Evolutionary conservation across 2,329 filamentous ascomycete genomes (phyloP), one percentile per base, ranked within the genome.

Genomic region (Chaetomium globosum): DNA sequence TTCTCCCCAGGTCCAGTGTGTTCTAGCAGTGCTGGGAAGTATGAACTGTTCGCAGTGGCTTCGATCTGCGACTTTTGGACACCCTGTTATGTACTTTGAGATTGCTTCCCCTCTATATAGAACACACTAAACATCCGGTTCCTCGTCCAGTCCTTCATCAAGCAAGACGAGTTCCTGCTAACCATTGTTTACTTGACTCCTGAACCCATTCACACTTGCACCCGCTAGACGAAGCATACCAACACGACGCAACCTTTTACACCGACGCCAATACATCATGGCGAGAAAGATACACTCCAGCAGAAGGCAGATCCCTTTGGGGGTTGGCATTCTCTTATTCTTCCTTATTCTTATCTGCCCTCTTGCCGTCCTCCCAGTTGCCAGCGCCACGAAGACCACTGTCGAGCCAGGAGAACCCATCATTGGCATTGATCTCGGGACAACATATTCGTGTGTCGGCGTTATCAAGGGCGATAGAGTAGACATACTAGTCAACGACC

Each of bases 391-490:
- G n/a, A 30, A 51, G 6, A 49, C 39, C 26, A 19, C 31, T 55
- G 19, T 65, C 33, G 49, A 65, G 51, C 63, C 64, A 13, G 63
- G 60, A 12, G 70, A 69, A 53, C 67, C 70, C 19, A 59, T 72
- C 58, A 68, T 71, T 16, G 71, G 69, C 23, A 69, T 72, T 26
- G 70, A 72, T 19, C 61, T 72, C 3, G 71, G 70, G 8, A 71
- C 70, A 1, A 71, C 71, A 0, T 70, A 71, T 28, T 71, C 69
- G 1, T 96, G 93, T 81, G 92, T 96, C 73, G 93, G 91, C 88
- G 91, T 96, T 77, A 95, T 96, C 92, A 90, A 93, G 78, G 90
- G 91, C 76, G 92, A 92, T 77, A 94, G 93, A 80, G 92, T 96
- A 72, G 92, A 97, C 75, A 96, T 97, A 81, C 84, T 97, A 73